Base-by-base conservation (phyloP, 768 basidiomycete genomes). In the Lyophyllum semitale region DNA sequence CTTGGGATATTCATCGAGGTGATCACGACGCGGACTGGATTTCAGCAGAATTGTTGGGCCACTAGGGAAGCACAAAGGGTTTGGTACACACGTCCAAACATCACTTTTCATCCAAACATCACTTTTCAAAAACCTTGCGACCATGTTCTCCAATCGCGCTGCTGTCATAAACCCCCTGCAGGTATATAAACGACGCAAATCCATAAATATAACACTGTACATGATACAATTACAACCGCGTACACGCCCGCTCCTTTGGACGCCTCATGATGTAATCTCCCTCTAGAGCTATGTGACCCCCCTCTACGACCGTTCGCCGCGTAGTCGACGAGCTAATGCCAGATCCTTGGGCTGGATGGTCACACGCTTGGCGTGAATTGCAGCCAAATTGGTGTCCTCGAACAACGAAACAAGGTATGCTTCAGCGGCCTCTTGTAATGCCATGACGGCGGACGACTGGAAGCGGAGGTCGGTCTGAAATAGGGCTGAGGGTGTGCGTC, bases 381-480 rank as follows among this genome's bases (percentile, higher is more conserved):
- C 83, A 54, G 81, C 82, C 63, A 85, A 69, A 68, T 85, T 84
- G 62, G 84, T 85, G 68, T 86, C 85, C 66, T 87, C 85, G 63
- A 87, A 87, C 52, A 89, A 74, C 40, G 87, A 87, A 60, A 88
- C 85, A 48, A 89, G 83, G 74, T 89, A 88, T 29, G 86, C 87
- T 66, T 83, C 81, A 17, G 81, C 79, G 12, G 84, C 84, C 68
- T 87, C 85, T 68, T 87, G 85, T 38, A 87, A 78, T 35, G 85
- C 85, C 73, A 83, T 81, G 37, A 88, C 81, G 54, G 84, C 84
- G 22, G 84, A 84, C 17, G 85, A 87, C 74, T 87, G 85, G 79
- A 89, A 89, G 54, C 86, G 84, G 54, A 91, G 81, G 66, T 89
- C 88, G 59, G 87, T 88, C 85, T 82, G 52, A 13, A 41, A 26